phyloP scores from a whole-genome alignment of 768 basidiomycete genomes.

The Amanita rimosa region DNA sequence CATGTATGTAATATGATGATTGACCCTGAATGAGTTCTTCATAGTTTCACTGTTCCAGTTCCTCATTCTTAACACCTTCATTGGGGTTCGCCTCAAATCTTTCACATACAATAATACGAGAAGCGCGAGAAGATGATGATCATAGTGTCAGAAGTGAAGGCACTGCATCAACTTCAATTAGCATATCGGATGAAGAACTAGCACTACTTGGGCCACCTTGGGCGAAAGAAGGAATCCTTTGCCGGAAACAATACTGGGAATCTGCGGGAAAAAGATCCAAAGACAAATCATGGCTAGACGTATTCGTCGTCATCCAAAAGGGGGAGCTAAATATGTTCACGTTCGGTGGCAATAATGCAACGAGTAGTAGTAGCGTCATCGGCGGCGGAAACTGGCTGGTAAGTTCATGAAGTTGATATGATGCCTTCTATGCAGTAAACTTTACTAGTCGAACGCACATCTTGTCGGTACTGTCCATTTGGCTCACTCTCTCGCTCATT shows the following conservation, averaged over 20 bases:
- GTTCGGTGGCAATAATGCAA: slow-evolving; percentile 71
- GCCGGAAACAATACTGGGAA: slow-evolving; percentile 94
- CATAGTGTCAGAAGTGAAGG: slow-evolving; percentile 55
- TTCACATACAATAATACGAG: slow-evolving; percentile 92
- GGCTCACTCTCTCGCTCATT: slow-evolving; percentile 79
- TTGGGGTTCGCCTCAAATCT: slow-evolving; percentile 97
- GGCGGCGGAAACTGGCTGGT: slow-evolving; percentile 99
- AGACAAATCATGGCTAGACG: slow-evolving; percentile 88
- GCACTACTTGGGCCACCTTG: slow-evolving; percentile 93
- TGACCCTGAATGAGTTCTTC: not conserved
- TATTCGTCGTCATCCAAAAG: slow-evolving; percentile 91
- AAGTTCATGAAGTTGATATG: slow-evolving; percentile 20
- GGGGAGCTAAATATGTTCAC: slow-evolving; percentile 94
- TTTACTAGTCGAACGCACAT: slow-evolving; percentile 70
- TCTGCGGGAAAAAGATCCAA: slow-evolving; percentile 70
- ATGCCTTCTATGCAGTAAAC: slow-evolving; percentile 4
- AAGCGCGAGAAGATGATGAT: slow-evolving; percentile 84
- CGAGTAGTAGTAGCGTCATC: slow-evolving; percentile 45
- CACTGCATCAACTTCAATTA: slow-evolving; percentile 62
- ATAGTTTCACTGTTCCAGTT: slow-evolving; percentile 27
- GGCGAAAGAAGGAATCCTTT: slow-evolving; percentile 98
- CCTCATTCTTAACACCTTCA: slow-evolving; percentile 68
- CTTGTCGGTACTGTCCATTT: slow-evolving; percentile 76
- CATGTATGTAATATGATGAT: not conserved
- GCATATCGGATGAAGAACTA: slow-evolving; percentile 91